These are phyloP conservation scores for Heterobasidion annosum DNA, from an alignment of 1,284 basidiomycete species.

Conservation along the genomic window DNA sequence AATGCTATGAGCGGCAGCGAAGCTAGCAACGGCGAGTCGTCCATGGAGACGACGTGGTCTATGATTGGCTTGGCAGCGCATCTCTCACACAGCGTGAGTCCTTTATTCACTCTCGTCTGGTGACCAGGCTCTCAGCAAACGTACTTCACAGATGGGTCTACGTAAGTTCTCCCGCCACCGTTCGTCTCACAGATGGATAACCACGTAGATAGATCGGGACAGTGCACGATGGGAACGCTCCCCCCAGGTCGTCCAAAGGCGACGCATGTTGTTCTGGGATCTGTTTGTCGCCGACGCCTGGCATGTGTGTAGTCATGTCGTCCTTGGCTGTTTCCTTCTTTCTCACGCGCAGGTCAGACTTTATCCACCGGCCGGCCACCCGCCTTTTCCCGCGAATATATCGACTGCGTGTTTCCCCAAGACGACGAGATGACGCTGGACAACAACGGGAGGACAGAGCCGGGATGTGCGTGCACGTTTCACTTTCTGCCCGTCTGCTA, in stretches of 20 bases:
- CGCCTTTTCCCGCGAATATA: conserved; percentile 45
- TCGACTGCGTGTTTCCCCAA: conserved; percentile 46
- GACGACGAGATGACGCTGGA: conserved; percentile 21
- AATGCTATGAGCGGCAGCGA: conserved; percentile 16
- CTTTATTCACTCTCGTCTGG: not conserved
- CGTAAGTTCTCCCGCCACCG: conserved; percentile 12
- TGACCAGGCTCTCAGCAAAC: not conserved
- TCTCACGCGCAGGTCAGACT: conserved; percentile 1
- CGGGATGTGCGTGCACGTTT: conserved; percentile 25
- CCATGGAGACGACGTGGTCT: conserved; percentile 18
- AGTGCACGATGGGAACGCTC: conserved; percentile 30
- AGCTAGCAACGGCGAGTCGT: conserved; percentile 12
- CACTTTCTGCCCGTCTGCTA: conserved; percentile 6
- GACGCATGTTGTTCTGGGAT: conserved; percentile 37
- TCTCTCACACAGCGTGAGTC: conserved; percentile 16
- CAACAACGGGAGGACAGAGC: conserved; percentile 23
- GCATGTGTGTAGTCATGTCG: conserved; percentile 18
- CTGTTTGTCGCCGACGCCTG: conserved; percentile 25
- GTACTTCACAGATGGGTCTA: conserved; percentile 16
- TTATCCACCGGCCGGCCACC: conserved; percentile 45
- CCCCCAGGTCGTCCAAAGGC: conserved; percentile 25
- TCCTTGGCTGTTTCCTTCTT: conserved; percentile 3
- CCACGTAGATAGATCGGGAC: conserved; percentile 26
- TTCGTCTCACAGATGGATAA: not conserved
- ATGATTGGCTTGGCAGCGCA: conserved; percentile 17